Conservation (phyloP, 768 basidiomycete genomes). For the Boletus barrowsii region DNA sequence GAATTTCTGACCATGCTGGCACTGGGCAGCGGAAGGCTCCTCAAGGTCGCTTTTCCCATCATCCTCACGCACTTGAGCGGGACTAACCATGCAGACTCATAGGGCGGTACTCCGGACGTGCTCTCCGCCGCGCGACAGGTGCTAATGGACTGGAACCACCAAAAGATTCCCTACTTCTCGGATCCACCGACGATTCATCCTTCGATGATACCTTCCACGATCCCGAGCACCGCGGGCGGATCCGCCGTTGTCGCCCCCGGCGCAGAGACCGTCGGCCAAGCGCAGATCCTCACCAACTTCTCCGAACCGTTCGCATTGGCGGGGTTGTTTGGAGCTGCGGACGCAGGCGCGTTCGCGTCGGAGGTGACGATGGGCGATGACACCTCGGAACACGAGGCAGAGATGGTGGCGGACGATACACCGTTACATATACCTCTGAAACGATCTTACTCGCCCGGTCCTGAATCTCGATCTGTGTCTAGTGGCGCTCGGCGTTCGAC, state of each 20-base stretch:
- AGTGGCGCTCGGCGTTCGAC: background rate
- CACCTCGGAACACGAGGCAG: conserved; percentile 31
- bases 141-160: conserved; percentile 91
- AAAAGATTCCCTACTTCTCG: conserved; percentile 91
- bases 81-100: background rate
- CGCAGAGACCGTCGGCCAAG: conserved; percentile 77
- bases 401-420: conserved; percentile 40
- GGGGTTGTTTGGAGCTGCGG: conserved; percentile 77
- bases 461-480: background rate
- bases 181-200: conserved; percentile 76
- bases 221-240: conserved; percentile 35
- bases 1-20: conserved; percentile 92
- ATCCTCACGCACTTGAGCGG: background rate
- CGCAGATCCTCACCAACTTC: conserved; percentile 68
- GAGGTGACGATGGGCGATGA: conserved; percentile 43
- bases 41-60: conserved; percentile 53
- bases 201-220: conserved; percentile 58
- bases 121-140: conserved; percentile 79
- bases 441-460: conserved; percentile 16
- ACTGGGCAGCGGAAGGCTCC: conserved; percentile 73
- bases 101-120: conserved; percentile 92
- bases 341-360: conserved; percentile 69
- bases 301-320: conserved; percentile 79
- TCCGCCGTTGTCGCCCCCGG: conserved; percentile 53
- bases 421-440: conserved; percentile 32